phyloP scores from a whole-genome alignment of 495 filamentous ascomycete genomes.

The Neurospora tetraspora region DNA sequence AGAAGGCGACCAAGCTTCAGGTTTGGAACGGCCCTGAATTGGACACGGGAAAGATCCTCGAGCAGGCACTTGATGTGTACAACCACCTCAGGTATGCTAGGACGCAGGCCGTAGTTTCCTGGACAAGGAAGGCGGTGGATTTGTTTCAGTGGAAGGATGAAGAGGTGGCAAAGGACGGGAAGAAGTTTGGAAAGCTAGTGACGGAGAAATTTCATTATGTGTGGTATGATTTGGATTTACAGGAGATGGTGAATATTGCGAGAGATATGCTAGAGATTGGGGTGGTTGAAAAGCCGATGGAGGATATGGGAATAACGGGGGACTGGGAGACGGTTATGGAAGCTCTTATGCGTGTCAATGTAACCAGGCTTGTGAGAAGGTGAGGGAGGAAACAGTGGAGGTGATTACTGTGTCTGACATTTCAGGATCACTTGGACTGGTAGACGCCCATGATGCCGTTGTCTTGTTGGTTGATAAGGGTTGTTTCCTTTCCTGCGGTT shows the following conservation, averaged over 20 bases:
- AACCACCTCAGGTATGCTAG: conserved; percentile 26
- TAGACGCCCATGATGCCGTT: too few relatives aligned
- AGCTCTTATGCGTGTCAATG: too few relatives aligned
- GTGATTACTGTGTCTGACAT: not conserved
- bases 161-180: conserved; percentile 17
- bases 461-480: not conserved
- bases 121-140: conserved; percentile 25
- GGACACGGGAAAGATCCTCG: conserved; percentile 10
- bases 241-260: conserved; percentile 20
- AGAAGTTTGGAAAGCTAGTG: conserved; percentile 22
- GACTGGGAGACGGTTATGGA: too few relatives aligned
- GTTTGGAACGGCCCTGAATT: not conserved
- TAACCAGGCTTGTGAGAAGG: too few relatives aligned
- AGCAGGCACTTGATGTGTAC: conserved; percentile 26
- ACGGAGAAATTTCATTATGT: conserved; percentile 22
- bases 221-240: conserved; percentile 30
- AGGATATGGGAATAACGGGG: not conserved
- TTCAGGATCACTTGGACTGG: not conserved
- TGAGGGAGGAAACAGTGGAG: not conserved
- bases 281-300: not conserved
- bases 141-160: conserved; percentile 32
- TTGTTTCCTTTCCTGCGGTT: not conserved
- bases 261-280: not conserved
- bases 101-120: conserved; percentile 25
- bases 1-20: conserved; percentile 6